phyloP scores from a whole-genome alignment of 768 basidiomycete genomes.

The Naganishia antarctica region DNA sequence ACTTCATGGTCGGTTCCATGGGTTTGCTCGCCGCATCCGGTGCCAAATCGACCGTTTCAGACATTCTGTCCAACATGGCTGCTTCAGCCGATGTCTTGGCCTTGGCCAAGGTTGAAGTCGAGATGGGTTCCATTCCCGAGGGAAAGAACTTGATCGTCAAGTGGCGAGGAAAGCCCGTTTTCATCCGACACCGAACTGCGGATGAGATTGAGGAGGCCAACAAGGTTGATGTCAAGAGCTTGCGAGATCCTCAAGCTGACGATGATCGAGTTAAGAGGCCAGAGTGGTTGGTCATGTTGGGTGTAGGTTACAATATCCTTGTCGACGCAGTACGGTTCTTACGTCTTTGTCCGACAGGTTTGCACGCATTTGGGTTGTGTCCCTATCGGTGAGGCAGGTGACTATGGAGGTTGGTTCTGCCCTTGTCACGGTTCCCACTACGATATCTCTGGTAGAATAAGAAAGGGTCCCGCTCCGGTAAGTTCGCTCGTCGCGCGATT shows the following conservation, averaged over 20 bases:
- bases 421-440: conserved; percentile 95
- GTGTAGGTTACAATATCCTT: conserved; percentile 33
- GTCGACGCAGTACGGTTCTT: neutral
- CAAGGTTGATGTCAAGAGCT: conserved; percentile 69
- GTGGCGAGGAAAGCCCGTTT: conserved; percentile 99
- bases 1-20: conserved; percentile 59
- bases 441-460: conserved; percentile 88
- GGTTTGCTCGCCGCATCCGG: conserved; percentile 90
- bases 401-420: conserved; percentile 93
- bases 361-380: conserved; percentile 99
- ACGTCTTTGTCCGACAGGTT: conserved; percentile 55
- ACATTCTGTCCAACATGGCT: conserved; percentile 91
- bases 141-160: conserved; percentile 54
- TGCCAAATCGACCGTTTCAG: conserved; percentile 87
- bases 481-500: conserved; percentile 45
- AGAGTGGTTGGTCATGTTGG: conserved; percentile 70
- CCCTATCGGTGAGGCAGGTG: conserved; percentile 66
- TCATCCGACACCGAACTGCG: conserved; percentile 90
- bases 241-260: conserved; percentile 90
- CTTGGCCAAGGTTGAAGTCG: conserved; percentile 94
- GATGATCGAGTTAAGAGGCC: conserved; percentile 84
- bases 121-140: conserved; percentile 82
- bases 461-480: conserved; percentile 94
- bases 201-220: conserved; percentile 92
- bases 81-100: conserved; percentile 97